A percentile compares a stretch with the other conserved stretches of the same genome.
phyloP scores from a whole-genome alignment of 495 filamentous ascomycete species.

The Evansstolkia leycettana region DNA sequence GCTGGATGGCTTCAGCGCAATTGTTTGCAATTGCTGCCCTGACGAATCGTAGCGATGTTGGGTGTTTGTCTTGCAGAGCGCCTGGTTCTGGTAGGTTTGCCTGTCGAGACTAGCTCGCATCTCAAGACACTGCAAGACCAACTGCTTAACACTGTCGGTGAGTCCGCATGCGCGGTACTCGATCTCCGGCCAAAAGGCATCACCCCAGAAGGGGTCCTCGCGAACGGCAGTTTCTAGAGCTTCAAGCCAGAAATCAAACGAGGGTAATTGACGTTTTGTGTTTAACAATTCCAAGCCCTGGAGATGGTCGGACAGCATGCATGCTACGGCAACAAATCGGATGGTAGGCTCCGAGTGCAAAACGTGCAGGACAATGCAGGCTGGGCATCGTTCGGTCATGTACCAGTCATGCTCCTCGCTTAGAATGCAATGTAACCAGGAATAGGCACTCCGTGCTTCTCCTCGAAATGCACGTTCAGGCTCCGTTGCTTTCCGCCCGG shows the following conservation, averaged over 20 bases:
- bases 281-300: slow-evolving; percentile 11
- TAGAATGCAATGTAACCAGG: slow-evolving; percentile 50
- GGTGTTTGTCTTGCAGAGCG: slow-evolving; percentile 11
- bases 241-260: slow-evolving; percentile 42
- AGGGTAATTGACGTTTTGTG: slow-evolving; percentile 17
- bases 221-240: slow-evolving; percentile 40
- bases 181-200: slow-evolving; percentile 41
- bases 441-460: slow-evolving; percentile 44
- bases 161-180: slow-evolving; percentile 38
- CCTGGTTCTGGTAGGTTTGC: slow-evolving; percentile 12
- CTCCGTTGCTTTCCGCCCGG: slow-evolving; percentile 34
- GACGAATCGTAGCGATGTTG: slow-evolving; percentile 9
- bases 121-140: slow-evolving; percentile 41
- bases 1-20: slow-evolving; percentile 6
- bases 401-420: slow-evolving; percentile 48
- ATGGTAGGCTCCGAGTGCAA: slow-evolving; percentile 47
- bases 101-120: slow-evolving; percentile 21
- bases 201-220: slow-evolving; percentile 45
- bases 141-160: slow-evolving; percentile 38
- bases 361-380: slow-evolving; percentile 41
- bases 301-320: slow-evolving; percentile 34
- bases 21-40: slow-evolving; percentile 6
- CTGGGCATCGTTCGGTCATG: slow-evolving; percentile 42
- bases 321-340: slow-evolving; percentile 43
- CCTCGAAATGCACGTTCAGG: slow-evolving; percentile 47